Evolutionary conservation across 2,329 filamentous ascomycete genomes (phyloP).

Genomic region (Pyrenochaeta sp.): DNA sequence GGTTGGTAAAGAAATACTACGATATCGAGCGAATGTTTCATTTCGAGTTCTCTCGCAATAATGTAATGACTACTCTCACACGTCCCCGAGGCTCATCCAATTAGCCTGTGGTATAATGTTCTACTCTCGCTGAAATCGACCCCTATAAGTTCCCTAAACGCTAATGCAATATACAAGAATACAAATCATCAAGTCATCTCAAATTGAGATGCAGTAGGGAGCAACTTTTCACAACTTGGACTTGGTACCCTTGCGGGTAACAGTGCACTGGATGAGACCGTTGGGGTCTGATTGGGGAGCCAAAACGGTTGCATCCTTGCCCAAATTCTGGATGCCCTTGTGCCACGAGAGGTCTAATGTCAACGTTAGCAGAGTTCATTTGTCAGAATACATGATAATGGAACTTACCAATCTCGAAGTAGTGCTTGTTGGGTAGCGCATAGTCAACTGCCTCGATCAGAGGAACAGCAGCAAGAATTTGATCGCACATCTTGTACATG

Average conservation of each 20-base stretch:
- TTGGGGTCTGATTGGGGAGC: slow-evolving; percentile 93
- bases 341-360: slow-evolving; percentile 88
- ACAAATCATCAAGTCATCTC: slow-evolving; percentile 12
- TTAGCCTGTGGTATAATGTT: slow-evolving; percentile 37
- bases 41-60: slow-evolving; percentile 1
- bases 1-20: not conserved
- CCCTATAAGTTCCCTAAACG: slow-evolving; percentile 17
- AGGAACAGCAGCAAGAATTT: slow-evolving; percentile 79
- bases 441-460: slow-evolving; percentile 79
- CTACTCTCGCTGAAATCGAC: slow-evolving; percentile 30
- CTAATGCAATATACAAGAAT: slow-evolving; percentile 24
- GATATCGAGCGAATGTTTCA: not conserved
- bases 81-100: slow-evolving; percentile 9
- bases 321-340: slow-evolving; percentile 93
- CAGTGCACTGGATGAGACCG: slow-evolving; percentile 93
- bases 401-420: slow-evolving; percentile 87
- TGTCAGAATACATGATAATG: not conserved
- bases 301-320: slow-evolving; percentile 93
- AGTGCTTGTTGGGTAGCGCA: slow-evolving; percentile 95
- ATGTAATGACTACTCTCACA: slow-evolving; percentile 24
- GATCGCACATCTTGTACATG: slow-evolving; percentile 98
- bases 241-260: slow-evolving; percentile 65
- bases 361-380: slow-evolving; percentile 15
- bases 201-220: slow-evolving; percentile 6
- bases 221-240: slow-evolving; percentile 52